Evolutionary conservation across 768 basidiomycete genomes (phyloP).

Genomic region (Russula foetens): DNA sequence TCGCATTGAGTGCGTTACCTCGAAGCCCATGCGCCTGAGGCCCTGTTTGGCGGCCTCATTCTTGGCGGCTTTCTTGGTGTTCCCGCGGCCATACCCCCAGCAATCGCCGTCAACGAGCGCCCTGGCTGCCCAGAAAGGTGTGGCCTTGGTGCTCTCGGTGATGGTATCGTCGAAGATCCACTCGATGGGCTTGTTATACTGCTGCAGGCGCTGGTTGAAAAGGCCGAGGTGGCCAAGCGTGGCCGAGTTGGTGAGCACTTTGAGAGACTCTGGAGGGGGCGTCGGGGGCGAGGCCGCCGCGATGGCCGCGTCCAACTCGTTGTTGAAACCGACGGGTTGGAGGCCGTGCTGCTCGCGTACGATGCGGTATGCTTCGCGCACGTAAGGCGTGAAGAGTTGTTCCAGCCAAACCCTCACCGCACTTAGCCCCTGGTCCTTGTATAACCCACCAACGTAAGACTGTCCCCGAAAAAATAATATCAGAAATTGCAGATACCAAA

Average conservation of each 20-base stretch:
- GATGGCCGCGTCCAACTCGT: constrained; percentile 23
- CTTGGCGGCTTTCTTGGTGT: constrained; percentile 71
- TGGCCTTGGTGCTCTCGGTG: constrained; percentile 46
- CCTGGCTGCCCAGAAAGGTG: constrained; percentile 67
- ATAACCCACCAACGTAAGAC: constrained; percentile 78
- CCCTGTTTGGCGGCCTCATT: constrained; percentile 79
- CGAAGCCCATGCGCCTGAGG: constrained; percentile 48
- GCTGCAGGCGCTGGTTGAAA: constrained; percentile 73
- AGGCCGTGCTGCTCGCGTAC: constrained; percentile 65
- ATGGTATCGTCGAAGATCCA: constrained; percentile 57
- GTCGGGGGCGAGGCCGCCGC: constrained; percentile 18
- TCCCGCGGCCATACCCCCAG: constrained; percentile 56
- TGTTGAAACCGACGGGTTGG: constrained; percentile 32
- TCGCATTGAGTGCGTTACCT: constrained; percentile 29
- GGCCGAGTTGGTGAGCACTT: constrained; percentile 17
- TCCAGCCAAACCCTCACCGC: constrained; percentile 52
- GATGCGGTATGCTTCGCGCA: constrained; percentile 49
- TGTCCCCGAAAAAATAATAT: constrained; percentile 23
- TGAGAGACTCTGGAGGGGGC: constrained; percentile 6
- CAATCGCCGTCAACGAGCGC: constrained; percentile 54
- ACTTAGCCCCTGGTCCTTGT: constrained; percentile 57
- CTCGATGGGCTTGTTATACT: constrained; percentile 47
- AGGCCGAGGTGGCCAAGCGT: constrained; percentile 61
- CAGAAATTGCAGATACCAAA: neutral
- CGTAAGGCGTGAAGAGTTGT: constrained; percentile 55